Percentiles rank a stretch among this genome's conserved stretches.
phyloP scores from a whole-genome alignment of 2,329 filamentous ascomycete genomes.

The Monosporascus cannonballus region DNA sequence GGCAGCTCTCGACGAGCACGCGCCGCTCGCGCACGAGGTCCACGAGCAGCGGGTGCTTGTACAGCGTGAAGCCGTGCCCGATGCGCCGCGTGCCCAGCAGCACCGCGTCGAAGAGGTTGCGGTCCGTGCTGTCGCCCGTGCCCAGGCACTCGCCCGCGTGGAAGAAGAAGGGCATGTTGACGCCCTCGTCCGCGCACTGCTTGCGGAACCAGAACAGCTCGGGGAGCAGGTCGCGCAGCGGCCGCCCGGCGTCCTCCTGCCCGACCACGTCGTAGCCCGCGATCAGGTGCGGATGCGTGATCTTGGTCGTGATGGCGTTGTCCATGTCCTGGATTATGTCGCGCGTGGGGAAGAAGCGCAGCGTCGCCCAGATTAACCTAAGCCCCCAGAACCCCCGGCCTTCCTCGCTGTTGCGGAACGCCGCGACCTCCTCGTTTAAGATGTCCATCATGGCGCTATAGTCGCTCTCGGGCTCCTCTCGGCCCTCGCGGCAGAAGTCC shows the following conservation, averaged over 20 bases:
- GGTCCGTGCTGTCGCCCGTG: constrained; percentile 67
- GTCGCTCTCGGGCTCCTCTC: constrained; percentile 60
- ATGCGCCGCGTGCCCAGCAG: constrained; percentile 83
- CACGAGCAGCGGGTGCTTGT: constrained; percentile 84
- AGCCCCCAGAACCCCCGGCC: constrained; percentile 78
- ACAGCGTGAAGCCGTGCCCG: constrained; percentile 81
- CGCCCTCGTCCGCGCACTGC: constrained; percentile 67
- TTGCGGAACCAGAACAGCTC: constrained; percentile 93
- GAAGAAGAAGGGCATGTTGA: constrained; percentile 92
- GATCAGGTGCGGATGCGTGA: constrained; percentile 70
- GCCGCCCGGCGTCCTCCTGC: constrained; percentile 73
- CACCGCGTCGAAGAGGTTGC: constrained; percentile 83
- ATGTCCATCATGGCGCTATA: constrained; percentile 65
- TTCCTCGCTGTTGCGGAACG: constrained; percentile 65
- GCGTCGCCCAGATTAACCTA: constrained; percentile 76
- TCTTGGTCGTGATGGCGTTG: constrained; percentile 76
- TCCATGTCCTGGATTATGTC: constrained; percentile 77
- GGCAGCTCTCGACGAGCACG: constrained; percentile 85
- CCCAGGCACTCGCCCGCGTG: constrained; percentile 87
- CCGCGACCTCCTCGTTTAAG: constrained; percentile 70
- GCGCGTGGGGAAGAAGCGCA: constrained; percentile 59
- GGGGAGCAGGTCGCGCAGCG: constrained; percentile 71
- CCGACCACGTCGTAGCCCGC: constrained; percentile 87
- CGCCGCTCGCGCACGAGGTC: constrained; percentile 84
- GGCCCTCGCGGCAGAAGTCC: constrained; percentile 59